Percentiles rank a stretch among this genome's conserved stretches.
Conservation (phyloP, 1,284 basidiomycete species). For the Leccinum fuscescens region DNA sequence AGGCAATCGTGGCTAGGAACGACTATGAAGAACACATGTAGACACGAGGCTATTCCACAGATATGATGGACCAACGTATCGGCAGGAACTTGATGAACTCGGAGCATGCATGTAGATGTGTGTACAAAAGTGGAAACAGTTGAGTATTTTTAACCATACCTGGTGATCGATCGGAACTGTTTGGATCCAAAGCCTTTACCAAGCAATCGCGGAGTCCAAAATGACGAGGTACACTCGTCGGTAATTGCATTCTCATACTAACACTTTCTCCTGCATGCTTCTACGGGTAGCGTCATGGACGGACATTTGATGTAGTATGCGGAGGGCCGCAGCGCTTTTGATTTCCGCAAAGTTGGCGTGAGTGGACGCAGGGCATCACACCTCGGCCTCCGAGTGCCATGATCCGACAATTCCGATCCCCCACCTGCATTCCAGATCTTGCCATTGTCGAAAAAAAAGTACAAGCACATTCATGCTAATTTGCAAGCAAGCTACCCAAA, state of each 20-base stretch:
- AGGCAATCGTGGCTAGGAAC: not conserved
- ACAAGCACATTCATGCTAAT: not conserved
- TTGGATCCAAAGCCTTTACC: not conserved
- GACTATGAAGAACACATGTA: not conserved
- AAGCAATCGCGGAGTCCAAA: slow-evolving; percentile 4
- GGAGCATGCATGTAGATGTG: not conserved
- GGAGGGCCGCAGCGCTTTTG: not conserved
- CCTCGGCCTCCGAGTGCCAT: not conserved
- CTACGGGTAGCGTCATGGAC: not conserved
- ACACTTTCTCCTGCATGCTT: not conserved
- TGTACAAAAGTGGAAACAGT: not conserved
- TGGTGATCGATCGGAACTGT: not conserved
- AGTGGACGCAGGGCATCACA: not conserved
- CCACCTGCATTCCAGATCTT: not conserved
- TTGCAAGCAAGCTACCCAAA: not conserved
- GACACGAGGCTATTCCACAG: not conserved
- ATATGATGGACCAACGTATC: not conserved
- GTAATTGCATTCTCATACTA: not conserved
- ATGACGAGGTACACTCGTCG: not conserved
- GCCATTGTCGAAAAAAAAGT: not conserved
- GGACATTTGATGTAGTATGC: not conserved
- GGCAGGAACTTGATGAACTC: not conserved
- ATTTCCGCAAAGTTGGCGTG: not conserved
- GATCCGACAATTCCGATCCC: not conserved
- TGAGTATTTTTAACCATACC: not conserved